Conservation (phyloP, 306 rosid species). For the Carpinus fangiana region DNA sequence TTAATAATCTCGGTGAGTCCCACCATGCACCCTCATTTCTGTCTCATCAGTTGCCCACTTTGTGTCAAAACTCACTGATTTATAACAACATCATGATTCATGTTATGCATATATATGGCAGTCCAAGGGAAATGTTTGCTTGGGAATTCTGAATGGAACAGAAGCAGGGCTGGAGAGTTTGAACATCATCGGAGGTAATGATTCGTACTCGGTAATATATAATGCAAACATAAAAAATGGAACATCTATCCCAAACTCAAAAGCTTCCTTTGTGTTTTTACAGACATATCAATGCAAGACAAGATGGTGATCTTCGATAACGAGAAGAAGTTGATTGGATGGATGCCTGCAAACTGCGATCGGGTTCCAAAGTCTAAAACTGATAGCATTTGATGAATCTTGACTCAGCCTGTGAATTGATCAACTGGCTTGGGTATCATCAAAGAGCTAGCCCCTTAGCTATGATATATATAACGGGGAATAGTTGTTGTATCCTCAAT, state of each 20-base stretch:
- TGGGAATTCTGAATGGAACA: conserved; percentile 83
- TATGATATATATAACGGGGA: neutral
- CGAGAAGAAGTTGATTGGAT: conserved; percentile 72
- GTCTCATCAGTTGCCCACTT: too few species aligned
- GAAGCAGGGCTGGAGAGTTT: conserved; percentile 62
- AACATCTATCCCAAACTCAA: neutral
- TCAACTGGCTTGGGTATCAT: neutral
- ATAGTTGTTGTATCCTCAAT: too few species aligned
- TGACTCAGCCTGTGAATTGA: neutral
- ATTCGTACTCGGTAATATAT: too few species aligned
- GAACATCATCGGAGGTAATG: conserved; percentile 85
- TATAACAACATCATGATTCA: too few species aligned
- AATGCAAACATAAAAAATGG: neutral
- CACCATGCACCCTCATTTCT: neutral
- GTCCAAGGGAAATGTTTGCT: conserved; percentile 84
- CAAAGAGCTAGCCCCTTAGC: neutral
- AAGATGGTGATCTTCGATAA: conserved; percentile 73
- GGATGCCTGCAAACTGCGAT: conserved; percentile 59
- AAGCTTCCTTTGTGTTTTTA: neutral
- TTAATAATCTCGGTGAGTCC: conserved; percentile 68
- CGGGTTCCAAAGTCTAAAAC: conserved; percentile 47
- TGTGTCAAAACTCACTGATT: neutral
- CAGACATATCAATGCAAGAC: conserved; percentile 82
- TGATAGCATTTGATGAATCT: conserved; percentile 37
- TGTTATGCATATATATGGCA: conserved; percentile 19